Evolutionary conservation across 2,329 filamentous ascomycete species (phyloP).

Genomic region (Chalara sp.): DNA sequence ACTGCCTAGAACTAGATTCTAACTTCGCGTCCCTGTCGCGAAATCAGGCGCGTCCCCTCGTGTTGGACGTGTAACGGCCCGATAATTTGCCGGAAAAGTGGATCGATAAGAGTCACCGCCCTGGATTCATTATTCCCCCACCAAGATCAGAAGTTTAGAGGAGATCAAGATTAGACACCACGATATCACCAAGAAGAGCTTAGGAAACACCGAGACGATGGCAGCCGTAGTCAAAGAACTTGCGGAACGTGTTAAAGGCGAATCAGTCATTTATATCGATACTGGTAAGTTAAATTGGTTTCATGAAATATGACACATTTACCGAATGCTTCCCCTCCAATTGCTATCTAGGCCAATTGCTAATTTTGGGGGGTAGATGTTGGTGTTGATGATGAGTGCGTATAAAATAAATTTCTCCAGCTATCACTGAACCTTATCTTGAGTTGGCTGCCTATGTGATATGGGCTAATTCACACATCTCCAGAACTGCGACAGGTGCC

Average conservation of each 20-base stretch:
- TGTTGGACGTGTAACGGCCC: not conserved
- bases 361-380: conserved; percentile 40
- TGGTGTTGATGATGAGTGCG: conserved; percentile 60
- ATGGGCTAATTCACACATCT: not conserved
- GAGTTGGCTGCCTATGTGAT: not conserved
- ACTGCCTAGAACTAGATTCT: no score
- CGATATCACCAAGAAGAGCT: not conserved
- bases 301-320: not conserved
- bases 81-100: no score
- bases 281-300: conserved; percentile 33
- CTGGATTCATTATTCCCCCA: conserved; percentile 1
- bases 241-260: conserved; percentile 41
- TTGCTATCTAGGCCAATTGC: not conserved
- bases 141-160: conserved; percentile 3
- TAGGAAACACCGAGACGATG: conserved; percentile 14
- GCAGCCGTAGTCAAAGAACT: conserved; percentile 37
- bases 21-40: no score
- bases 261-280: conserved; percentile 64
- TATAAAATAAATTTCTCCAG: not conserved
- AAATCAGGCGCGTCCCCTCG: no score
- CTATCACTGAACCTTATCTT: not conserved
- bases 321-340: not conserved
- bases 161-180: not conserved
- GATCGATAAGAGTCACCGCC: not conserved
- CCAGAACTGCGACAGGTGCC: conserved; percentile 50